Conservation (phyloP, 345 rosid species). For the Luvunga scandens region DNA sequence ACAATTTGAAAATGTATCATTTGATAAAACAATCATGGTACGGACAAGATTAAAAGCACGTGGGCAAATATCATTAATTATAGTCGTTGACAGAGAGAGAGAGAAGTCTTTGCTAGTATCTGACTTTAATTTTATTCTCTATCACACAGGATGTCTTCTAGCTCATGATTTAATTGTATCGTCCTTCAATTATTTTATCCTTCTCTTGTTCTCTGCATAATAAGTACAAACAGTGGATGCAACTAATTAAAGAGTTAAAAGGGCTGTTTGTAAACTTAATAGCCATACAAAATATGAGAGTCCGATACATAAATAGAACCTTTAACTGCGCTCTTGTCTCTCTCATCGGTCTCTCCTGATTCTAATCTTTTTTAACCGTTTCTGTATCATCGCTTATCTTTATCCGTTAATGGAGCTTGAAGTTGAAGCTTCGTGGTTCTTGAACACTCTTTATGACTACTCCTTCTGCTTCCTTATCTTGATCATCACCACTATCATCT, state of each 20-base stretch:
- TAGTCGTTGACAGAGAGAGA: not conserved
- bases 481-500: constrained; percentile 13
- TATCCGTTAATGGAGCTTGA: constrained; percentile 27
- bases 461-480: constrained; percentile 10
- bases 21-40: not conserved
- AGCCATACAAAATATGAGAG: not conserved
- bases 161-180: not conserved
- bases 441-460: constrained; percentile 14
- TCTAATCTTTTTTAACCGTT: not conserved
- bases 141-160: not conserved
- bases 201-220: not conserved
- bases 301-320: not conserved
- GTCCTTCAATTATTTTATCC: not conserved
- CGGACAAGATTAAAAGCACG: not conserved
- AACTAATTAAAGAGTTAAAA: not conserved
- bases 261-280: not conserved
- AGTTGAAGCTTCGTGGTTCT: constrained; percentile 14
- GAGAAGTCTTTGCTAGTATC: not conserved
- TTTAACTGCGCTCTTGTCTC: constrained; percentile 2
- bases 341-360: not conserved
- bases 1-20: too few species aligned
- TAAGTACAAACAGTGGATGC: not conserved
- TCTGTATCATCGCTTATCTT: not conserved
- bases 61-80: not conserved
- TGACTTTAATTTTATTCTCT: not conserved